phyloP scores from a whole-genome alignment of 2,329 filamentous ascomycete species.

The Colletotrichum abscissum region DNA sequence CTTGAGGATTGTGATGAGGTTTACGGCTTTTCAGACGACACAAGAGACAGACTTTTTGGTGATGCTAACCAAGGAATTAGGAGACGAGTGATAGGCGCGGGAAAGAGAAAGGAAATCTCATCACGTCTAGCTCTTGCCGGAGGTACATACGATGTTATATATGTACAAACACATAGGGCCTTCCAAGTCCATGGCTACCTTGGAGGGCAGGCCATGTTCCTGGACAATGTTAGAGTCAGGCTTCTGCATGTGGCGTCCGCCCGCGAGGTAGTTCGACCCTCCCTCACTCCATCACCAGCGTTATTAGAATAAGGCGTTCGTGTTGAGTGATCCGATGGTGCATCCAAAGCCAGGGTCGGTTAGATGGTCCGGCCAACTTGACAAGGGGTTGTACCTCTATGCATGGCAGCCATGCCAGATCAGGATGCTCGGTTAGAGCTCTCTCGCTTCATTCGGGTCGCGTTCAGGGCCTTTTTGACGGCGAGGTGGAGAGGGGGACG shows the following conservation, averaged over 20 bases:
- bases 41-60: neutral
- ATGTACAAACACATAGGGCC: neutral
- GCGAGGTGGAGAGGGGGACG: constrained; percentile 2
- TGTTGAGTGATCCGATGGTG: constrained; percentile 15
- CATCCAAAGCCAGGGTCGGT: constrained; percentile 4
- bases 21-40: neutral
- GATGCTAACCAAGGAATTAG: neutral
- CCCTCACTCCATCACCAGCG: neutral
- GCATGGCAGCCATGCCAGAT: constrained; percentile 3
- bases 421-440: constrained; percentile 21
- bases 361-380: constrained; percentile 8
- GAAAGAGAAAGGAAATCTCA: neutral
- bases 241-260: constrained; percentile 7
- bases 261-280: neutral
- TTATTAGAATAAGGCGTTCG: constrained; percentile 15
- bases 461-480: constrained; percentile 18
- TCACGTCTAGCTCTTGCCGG: neutral
- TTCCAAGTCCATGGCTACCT: neutral
- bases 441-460: neutral
- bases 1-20: neutral
- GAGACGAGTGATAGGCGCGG: too few relatives aligned
- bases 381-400: neutral
- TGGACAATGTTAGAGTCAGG: constrained; percentile 3
- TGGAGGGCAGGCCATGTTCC: neutral
- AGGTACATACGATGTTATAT: neutral